Evolutionary conservation across 1,284 basidiomycete genomes (phyloP).

Genomic region (Paramarasmius palmivorus): DNA sequence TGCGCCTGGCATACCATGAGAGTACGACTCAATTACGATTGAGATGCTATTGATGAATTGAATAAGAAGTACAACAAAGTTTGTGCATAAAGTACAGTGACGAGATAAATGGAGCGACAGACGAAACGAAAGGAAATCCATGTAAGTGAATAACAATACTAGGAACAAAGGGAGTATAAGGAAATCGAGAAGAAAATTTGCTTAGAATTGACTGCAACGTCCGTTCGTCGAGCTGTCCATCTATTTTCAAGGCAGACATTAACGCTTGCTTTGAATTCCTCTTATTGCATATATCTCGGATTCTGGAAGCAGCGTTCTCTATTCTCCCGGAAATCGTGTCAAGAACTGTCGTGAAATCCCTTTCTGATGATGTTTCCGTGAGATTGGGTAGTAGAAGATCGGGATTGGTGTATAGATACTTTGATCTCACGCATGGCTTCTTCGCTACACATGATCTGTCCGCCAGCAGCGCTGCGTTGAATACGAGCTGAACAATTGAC

Average conservation of each 20-base stretch:
- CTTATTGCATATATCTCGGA: slow-evolving; percentile 37
- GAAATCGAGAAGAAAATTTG: slow-evolving; percentile 19
- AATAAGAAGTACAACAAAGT: slow-evolving; percentile 6
- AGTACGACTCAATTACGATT: no score
- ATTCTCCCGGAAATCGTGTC: slow-evolving; percentile 78
- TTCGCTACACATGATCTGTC: slow-evolving; percentile 92
- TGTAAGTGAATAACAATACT: neutral
- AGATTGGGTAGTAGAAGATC: slow-evolving; percentile 72
- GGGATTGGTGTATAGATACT: slow-evolving; percentile 61
- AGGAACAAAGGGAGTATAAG: slow-evolving; percentile 3
- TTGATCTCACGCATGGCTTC: slow-evolving; percentile 89
- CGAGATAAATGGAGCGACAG: neutral
- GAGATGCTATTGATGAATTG: no score
- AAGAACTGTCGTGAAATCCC: slow-evolving; percentile 74
- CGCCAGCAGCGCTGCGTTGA: slow-evolving; percentile 83
- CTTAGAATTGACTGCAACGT: slow-evolving; percentile 43
- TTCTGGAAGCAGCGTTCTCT: slow-evolving; percentile 74
- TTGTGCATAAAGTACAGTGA: slow-evolving; percentile 7
- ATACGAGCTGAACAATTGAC: slow-evolving; percentile 93
- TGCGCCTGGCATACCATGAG: no score
- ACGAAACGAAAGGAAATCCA: neutral
- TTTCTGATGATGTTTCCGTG: slow-evolving; percentile 72
- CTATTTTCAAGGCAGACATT: slow-evolving; percentile 28
- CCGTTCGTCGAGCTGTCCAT: slow-evolving; percentile 44
- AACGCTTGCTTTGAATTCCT: slow-evolving; percentile 24